phyloP scores from a whole-genome alignment of 768 basidiomycete species.

The Termitomyces sp. region DNA sequence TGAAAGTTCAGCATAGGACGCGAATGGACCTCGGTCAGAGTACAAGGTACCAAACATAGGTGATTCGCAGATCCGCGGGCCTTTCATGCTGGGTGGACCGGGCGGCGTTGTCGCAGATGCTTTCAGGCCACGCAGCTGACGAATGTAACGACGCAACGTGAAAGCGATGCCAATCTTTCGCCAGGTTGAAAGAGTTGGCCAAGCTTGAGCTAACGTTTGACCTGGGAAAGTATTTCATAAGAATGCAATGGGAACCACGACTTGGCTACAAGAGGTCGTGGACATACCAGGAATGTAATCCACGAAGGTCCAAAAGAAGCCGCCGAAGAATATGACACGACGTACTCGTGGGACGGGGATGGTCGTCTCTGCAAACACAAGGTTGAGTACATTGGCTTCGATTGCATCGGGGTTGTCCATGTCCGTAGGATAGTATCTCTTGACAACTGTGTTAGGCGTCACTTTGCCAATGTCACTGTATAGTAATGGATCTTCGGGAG shows the following conservation, averaged over 20 bases:
- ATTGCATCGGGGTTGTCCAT: not conserved
- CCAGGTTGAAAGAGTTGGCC: constrained; percentile 11
- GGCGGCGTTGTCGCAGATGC: not conserved
- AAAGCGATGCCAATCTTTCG: constrained; percentile 14
- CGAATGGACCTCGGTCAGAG: constrained; percentile 1
- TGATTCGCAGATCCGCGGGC: not conserved
- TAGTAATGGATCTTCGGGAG: too few relatives aligned
- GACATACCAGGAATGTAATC: too few relatives aligned
- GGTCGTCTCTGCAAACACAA: constrained; percentile 7
- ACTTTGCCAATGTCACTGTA: not conserved
- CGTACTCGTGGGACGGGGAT: constrained; percentile 17
- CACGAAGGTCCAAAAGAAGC: too few relatives aligned
- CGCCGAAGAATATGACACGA: not conserved
- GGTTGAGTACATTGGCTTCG: constrained; percentile 5
- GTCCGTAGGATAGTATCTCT: too few relatives aligned
- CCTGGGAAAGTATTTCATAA: constrained; percentile 18
- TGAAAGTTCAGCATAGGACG: constrained; percentile 12
- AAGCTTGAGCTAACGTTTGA: constrained; percentile 9
- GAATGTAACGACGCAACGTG: constrained; percentile 16
- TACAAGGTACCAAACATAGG: not conserved
- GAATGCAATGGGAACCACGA: not conserved
- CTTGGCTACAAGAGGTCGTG: too few relatives aligned
- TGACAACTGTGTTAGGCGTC: too few relatives aligned
- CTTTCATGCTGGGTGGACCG: not conserved
- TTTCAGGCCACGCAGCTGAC: constrained; percentile 13